Evolutionary conservation across 495 filamentous ascomycete species (phyloP).

Genomic region (Astrocystis sublimbata): DNA sequence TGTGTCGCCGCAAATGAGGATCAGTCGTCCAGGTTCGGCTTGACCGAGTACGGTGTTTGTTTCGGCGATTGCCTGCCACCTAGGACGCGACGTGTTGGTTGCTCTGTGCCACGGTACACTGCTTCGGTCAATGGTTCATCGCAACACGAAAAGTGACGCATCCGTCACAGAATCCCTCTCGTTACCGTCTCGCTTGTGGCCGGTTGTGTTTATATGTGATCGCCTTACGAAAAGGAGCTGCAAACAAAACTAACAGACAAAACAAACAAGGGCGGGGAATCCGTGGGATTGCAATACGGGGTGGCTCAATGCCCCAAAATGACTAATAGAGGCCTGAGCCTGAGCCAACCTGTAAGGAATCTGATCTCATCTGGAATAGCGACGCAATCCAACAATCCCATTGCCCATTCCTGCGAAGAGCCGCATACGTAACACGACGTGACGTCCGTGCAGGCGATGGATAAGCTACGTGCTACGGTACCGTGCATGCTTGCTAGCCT

Average conservation of each 20-base stretch:
- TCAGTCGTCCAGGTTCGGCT: not conserved
- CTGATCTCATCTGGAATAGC: not conserved
- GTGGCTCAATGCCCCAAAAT: no score
- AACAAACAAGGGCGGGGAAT: no score
- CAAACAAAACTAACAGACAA: no score
- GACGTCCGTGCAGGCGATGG: constrained; percentile 3
- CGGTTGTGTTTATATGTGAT: no score
- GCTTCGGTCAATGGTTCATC: not conserved
- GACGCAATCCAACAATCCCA: no score
- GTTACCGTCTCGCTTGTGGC: no score
- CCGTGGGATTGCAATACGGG: no score
- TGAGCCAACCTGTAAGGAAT: not conserved
- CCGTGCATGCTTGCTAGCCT: not conserved
- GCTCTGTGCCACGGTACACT: not conserved
- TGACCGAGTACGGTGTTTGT: not conserved
- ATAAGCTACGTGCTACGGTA: not conserved
- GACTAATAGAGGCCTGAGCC: not conserved
- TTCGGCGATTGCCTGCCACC: not conserved
- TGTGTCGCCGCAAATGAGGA: not conserved
- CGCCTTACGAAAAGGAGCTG: no score
- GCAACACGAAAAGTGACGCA: no score
- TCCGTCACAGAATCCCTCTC: no score
- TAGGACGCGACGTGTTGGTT: not conserved
- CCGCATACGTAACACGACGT: constrained; percentile 13
- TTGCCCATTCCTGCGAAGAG: constrained; percentile 16